Evolutionary conservation across 306 rosid species (phyloP), one percentile per base, ranked within the genome.

Genomic region (Lithocarpus polystachyus): DNA sequence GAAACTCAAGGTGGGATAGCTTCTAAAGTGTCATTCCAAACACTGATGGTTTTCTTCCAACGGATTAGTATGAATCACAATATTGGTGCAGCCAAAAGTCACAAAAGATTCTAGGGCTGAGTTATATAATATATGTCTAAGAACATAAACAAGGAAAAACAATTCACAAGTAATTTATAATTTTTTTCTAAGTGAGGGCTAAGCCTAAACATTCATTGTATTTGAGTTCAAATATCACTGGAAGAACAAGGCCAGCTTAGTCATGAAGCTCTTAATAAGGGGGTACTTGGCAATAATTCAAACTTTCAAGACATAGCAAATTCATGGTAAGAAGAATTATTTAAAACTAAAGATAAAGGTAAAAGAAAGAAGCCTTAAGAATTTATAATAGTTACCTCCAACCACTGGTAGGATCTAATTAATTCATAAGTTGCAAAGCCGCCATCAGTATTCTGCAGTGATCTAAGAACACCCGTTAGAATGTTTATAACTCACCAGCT

Each of bases 391-490:
- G 51, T 18, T 89, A 92, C 97, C 98, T 94, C 98, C 90, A 94
- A 88, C 93, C 97, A 94, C 5, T 62, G 76, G 84, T 92, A 92
- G 68, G 98, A 94, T 80, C 97, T 89, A 17, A 92, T 92, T 79
- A 94, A 90, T 78, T 94, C 98, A 31, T 94, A 92, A n/a, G 97
- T 91, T 29, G 97, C 97, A 81, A 88, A 80, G 73, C 97, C 98
- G 40, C 98, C 95, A 67, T 87, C 89, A 51, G 62, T 83, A 73
- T 94, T 94, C 98, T 92, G 88, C 75, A 83, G 74, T 43, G 28
- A 67, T 56, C 35, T 19, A 45, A 67, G 45, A 23, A 73, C 68
- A 67, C 17, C 55, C 57, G 72, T 45, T 62, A 67, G 71, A 67
- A 33, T 18, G 13, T 31, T 33, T 33, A 6, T 31, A 65, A 65